These are phyloP conservation scores for Penicillium sp. DNA, from an alignment of 2,329 filamentous ascomycete genomes.

Conservation along the genomic window DNA sequence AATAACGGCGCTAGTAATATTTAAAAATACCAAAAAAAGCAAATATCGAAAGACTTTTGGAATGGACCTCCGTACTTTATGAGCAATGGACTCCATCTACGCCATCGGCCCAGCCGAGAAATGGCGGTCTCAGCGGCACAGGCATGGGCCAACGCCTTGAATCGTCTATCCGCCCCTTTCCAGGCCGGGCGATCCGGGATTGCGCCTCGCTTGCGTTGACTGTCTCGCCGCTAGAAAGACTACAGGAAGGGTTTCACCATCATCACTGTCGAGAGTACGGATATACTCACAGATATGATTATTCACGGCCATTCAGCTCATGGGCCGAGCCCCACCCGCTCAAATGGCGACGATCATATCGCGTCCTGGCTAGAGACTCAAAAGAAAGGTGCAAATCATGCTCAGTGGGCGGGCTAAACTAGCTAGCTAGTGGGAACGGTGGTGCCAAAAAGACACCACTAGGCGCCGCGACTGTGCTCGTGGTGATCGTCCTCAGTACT, in stretches of 20 bases:
- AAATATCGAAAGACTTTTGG: no score
- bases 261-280: not conserved
- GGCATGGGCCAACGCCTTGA: not conserved
- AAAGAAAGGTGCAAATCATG: conserved; percentile 4
- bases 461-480: not conserved
- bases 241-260: conserved; percentile 22
- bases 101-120: not conserved
- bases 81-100: not conserved
- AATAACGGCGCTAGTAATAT: no score
- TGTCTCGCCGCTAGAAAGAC: conserved; percentile 9
- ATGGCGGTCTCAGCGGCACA: not conserved
- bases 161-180: not conserved
- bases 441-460: not conserved
- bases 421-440: conserved; percentile 2
- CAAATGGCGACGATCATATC: conserved; percentile 14
- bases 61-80: no score
- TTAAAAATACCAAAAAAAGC: no score
- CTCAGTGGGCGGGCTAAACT: not conserved
- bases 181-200: not conserved
- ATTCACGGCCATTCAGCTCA: conserved; percentile 4
- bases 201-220: not conserved
- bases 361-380: not conserved
- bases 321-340: not conserved
- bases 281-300: not conserved
- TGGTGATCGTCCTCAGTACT: not conserved